phyloP scores from a whole-genome alignment of 1,139 yeast species.

The Entelexis sorbosivorans region DNA sequence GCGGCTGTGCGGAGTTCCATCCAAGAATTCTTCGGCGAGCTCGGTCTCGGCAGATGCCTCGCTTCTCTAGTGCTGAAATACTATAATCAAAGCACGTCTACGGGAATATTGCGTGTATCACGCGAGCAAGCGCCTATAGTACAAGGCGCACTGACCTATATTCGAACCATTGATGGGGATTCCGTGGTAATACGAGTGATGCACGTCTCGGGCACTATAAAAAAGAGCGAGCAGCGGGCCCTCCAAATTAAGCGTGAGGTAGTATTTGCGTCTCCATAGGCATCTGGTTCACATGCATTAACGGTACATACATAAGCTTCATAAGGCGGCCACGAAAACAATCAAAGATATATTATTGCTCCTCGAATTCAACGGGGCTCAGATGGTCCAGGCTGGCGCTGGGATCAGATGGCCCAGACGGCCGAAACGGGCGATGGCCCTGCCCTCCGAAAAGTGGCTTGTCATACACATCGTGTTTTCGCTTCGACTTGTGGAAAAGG shows the following conservation, averaged over 20 bases:
- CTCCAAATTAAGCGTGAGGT: conserved; percentile 32
- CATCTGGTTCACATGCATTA: too few relatives aligned
- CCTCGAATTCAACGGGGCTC: conserved; percentile 47
- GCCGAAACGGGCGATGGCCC: background rate
- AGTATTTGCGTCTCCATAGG: conserved; percentile 13
- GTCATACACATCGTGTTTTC: conserved; percentile 36
- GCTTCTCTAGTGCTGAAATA: conserved; percentile 54
- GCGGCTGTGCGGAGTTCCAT: conserved; percentile 44
- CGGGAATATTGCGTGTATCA: conserved; percentile 73
- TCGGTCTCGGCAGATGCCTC: conserved; percentile 59
- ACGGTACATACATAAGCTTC: too few relatives aligned
- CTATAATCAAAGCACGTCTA: conserved; percentile 68
- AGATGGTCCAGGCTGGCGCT: conserved; percentile 19
- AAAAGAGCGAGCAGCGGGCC: conserved; percentile 61
- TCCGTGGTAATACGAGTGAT: conserved; percentile 50
- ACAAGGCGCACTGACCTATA: conserved; percentile 58
- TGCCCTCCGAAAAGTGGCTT: conserved; percentile 40
- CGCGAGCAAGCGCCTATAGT: conserved; percentile 53
- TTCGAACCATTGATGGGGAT: conserved; percentile 44
- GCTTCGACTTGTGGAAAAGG: conserved; percentile 7
- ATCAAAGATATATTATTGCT: conserved; percentile 27
- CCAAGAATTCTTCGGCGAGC: conserved; percentile 61
- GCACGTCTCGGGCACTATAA: conserved; percentile 80
- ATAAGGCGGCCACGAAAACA: background rate
- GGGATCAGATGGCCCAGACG: background rate